Conservation (phyloP, 2,329 filamentous ascomycete species). For the Aspergillus sp. region DNA sequence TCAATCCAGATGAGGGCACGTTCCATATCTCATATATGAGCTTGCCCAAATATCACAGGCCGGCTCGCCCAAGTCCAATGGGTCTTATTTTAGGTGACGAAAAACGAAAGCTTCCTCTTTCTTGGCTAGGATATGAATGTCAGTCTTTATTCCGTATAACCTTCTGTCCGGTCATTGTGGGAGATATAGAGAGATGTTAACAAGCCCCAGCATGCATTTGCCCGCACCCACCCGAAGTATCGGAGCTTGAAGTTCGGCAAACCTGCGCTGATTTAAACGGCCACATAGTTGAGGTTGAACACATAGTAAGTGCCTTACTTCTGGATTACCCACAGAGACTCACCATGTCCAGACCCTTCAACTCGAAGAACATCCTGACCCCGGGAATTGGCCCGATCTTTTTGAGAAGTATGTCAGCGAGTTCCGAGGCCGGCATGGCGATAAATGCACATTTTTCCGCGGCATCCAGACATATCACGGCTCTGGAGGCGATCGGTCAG, state of each 20-base stretch:
- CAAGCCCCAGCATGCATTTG: conserved; percentile 35
- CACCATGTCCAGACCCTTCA: conserved; percentile 22
- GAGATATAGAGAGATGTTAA: conserved; percentile 1
- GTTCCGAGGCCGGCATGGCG: neutral
- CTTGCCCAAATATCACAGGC: conserved; percentile 19
- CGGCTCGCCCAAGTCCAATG: conserved; percentile 17
- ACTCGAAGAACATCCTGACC: conserved; percentile 15
- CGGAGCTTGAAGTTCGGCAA: conserved; percentile 30
- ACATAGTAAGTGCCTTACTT: conserved; percentile 21
- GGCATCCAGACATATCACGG: conserved; percentile 23
- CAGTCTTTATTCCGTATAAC: conserved; percentile 7
- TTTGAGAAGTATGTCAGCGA: conserved; percentile 25
- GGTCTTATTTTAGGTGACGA: neutral
- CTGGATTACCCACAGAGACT: neutral
- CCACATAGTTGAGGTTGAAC: conserved; percentile 22
- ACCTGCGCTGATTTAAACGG: conserved; percentile 34
- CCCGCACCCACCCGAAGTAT: conserved; percentile 27
- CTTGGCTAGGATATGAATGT: conserved; percentile 40
- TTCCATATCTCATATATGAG: conserved; percentile 25
- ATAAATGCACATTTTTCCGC: conserved; percentile 23
- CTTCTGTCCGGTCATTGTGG: neutral
- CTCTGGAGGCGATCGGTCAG: conserved; percentile 5
- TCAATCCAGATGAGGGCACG: conserved; percentile 26
- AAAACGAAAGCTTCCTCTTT: conserved; percentile 10
- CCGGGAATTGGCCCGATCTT: conserved; percentile 28